phyloP scores from a whole-genome alignment of 441 rosid genomes.

The Viola pubescens region DNA sequence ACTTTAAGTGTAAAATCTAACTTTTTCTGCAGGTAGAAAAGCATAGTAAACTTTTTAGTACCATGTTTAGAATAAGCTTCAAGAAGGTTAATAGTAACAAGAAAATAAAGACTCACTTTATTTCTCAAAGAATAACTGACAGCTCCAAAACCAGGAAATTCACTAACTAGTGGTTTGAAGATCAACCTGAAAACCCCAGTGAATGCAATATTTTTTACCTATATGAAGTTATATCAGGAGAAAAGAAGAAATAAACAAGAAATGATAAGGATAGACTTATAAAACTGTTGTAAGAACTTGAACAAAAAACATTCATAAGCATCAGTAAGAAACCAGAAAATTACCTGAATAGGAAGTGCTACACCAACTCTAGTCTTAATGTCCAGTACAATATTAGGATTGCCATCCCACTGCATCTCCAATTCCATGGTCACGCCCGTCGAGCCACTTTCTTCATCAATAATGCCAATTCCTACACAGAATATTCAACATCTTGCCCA shows the following conservation, averaged over 20 bases:
- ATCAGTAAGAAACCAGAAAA: not conserved
- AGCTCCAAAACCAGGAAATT: conserved; percentile 97
- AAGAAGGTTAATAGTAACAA: not conserved
- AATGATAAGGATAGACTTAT: conserved; percentile 2
- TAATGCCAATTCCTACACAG: conserved; percentile 49
- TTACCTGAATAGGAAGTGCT: conserved; percentile 74
- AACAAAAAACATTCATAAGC: not conserved
- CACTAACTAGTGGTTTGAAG: conserved; percentile 88
- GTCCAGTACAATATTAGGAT: conserved; percentile 68
- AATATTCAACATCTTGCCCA: not conserved
- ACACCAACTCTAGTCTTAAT: conserved; percentile 69
- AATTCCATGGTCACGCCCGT: conserved; percentile 69
- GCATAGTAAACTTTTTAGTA: not conserved
- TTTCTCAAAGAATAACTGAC: conserved; percentile 78
- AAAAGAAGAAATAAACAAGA: not conserved
- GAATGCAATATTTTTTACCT: conserved; percentile 93
- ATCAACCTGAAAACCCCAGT: conserved; percentile 98
- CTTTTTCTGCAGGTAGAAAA: conserved; percentile 21
- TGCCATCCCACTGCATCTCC: conserved; percentile 94
- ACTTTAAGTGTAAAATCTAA: conserved; percentile 77
- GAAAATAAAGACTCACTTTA: conserved; percentile 38
- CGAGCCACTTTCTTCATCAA: conserved; percentile 48
- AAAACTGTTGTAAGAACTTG: not conserved
- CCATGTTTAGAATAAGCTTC: not conserved
- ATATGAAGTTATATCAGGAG: conserved; percentile 13